These are phyloP conservation scores for Linum lewisii DNA, from an alignment of 345 rosid genomes.

Conservation along the genomic window DNA sequence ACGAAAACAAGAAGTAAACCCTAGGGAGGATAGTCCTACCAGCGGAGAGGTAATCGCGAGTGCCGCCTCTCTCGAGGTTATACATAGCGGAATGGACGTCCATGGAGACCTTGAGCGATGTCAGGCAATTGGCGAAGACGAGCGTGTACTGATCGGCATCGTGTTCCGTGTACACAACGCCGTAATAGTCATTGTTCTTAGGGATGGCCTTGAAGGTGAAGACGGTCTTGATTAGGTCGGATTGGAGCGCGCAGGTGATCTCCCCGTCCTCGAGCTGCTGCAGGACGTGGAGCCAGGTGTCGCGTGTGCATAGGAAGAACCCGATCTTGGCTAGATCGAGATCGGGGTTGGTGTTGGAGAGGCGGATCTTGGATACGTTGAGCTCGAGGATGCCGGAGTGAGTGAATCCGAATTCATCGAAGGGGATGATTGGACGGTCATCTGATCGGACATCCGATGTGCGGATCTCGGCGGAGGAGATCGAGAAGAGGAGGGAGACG, in stretches of 20 bases:
- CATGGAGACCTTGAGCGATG: constrained; percentile 56
- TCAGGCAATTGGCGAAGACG: constrained; percentile 79
- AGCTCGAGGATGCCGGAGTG: constrained; percentile 81
- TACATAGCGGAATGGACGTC: constrained; percentile 75
- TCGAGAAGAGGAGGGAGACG: constrained; percentile 19
- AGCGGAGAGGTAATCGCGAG: constrained; percentile 79
- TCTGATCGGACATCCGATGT: constrained; percentile 68
- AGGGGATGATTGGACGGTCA: constrained; percentile 50
- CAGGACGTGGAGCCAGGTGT: constrained; percentile 69
- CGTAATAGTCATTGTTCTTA: constrained; percentile 16
- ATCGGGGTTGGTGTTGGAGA: constrained; percentile 42
- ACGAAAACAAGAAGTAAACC: constrained; percentile 63
- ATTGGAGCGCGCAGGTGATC: constrained; percentile 66
- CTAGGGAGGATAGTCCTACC: constrained; percentile 73
- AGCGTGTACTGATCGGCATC: constrained; percentile 78
- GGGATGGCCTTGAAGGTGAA: constrained; percentile 51
- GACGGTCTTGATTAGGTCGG: constrained; percentile 49
- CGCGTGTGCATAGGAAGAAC: constrained; percentile 89
- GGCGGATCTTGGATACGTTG: constrained; percentile 40
- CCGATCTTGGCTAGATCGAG: constrained; percentile 66
- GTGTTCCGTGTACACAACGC: constrained; percentile 15
- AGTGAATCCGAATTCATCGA: constrained; percentile 88
- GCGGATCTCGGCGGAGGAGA: constrained; percentile 56
- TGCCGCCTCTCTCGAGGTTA: constrained; percentile 55
- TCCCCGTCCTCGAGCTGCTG: constrained; percentile 67